Conservation (phyloP, 176 grass and related monocot species). For the Areca catechu region DNA sequence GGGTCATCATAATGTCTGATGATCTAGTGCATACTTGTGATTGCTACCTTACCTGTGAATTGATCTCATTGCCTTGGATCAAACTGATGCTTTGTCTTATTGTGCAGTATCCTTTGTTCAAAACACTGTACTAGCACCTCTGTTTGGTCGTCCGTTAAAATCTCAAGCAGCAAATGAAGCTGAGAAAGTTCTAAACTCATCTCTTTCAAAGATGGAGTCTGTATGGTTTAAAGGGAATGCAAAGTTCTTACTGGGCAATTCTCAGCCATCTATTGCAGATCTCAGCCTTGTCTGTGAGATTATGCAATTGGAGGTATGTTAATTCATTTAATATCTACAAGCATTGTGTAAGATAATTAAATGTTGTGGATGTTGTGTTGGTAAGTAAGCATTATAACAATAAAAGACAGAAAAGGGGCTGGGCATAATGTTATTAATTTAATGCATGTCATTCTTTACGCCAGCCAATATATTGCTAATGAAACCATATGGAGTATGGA, state of each 20-base stretch:
- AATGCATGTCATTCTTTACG: too few relatives aligned
- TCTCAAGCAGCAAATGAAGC: constrained; percentile 47
- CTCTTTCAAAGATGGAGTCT: constrained; percentile 49
- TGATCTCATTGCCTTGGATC: neutral
- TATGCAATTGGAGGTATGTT: constrained; percentile 76
- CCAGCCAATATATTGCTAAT: too few relatives aligned
- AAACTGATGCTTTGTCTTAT: constrained; percentile 9
- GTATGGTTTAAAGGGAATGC: constrained; percentile 58
- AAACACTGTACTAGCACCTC: constrained; percentile 47
- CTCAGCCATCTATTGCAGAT: constrained; percentile 65
- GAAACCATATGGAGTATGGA: too few relatives aligned
- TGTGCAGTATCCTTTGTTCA: constrained; percentile 39
- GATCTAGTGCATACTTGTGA: neutral
- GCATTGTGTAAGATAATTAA: too few relatives aligned
- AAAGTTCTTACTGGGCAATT: constrained; percentile 62
- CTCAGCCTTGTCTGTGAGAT: constrained; percentile 92
- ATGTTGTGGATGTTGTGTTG: too few relatives aligned
- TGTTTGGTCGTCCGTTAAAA: constrained; percentile 39
- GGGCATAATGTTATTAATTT: too few relatives aligned
- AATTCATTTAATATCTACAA: neutral
- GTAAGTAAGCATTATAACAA: too few relatives aligned
- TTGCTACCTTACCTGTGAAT: neutral
- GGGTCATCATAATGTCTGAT: too few relatives aligned
- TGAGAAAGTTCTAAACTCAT: constrained; percentile 39
- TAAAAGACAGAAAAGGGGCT: too few relatives aligned